Evolutionary conservation across 164 flowering plant genomes (phyloP).

Genomic region (Umbilicus rupestris): DNA sequence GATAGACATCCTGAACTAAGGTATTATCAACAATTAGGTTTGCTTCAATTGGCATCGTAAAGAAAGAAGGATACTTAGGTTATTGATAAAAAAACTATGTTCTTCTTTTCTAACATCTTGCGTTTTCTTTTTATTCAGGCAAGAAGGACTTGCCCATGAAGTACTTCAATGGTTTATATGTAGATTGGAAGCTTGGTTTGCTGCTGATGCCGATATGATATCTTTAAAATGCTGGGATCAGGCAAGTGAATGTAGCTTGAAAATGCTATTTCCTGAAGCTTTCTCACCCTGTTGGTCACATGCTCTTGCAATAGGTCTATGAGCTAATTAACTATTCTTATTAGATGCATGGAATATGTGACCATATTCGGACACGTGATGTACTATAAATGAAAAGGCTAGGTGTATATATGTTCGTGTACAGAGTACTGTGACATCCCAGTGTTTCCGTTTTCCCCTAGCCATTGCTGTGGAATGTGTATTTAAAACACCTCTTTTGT

Average conservation of each 20-base stretch:
- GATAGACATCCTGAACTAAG: slow-evolving; percentile 63
- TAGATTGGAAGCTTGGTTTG: slow-evolving; percentile 98
- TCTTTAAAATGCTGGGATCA: slow-evolving; percentile 88
- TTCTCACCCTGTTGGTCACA: not conserved
- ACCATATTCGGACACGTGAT: no score
- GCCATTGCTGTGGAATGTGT: not conserved
- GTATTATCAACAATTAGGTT: slow-evolving; percentile 24
- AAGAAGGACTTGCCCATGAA: slow-evolving; percentile 67
- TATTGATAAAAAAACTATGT: no score
- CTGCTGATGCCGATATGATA: slow-evolving; percentile 85
- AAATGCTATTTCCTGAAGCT: not conserved
- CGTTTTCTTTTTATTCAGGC: slow-evolving; percentile 24
- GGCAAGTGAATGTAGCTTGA: slow-evolving; percentile 27
- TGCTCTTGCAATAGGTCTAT: not conserved
- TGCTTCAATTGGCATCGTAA: no score
- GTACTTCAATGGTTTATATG: slow-evolving; percentile 86
- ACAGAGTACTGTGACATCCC: not conserved
- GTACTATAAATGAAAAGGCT: not conserved
- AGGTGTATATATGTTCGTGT: not conserved
- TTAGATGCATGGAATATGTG: not conserved
- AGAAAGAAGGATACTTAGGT: no score
- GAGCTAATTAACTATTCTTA: not conserved
- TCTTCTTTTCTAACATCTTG: no score
- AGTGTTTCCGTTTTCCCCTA: not conserved
- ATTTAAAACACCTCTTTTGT: slow-evolving; percentile 7